Evolutionary conservation across 495 filamentous ascomycete species (phyloP).

Genomic region (Rostrohypoxylon terebratum): DNA sequence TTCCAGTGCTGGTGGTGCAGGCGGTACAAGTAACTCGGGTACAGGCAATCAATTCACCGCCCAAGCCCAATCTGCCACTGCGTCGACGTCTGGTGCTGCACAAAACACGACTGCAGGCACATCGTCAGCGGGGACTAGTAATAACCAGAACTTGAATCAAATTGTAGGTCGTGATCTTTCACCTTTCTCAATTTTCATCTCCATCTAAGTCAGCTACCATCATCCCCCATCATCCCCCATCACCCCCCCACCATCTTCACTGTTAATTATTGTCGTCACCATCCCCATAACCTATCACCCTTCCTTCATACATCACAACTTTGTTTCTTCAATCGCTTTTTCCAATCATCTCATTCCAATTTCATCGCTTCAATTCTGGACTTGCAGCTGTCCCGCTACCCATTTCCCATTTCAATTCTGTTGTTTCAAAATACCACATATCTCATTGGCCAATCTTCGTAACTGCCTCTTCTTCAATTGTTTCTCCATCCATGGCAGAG

Average conservation of each 20-base stretch:
- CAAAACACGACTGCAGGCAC: conserved; percentile 15
- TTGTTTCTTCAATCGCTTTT: too few relatives aligned
- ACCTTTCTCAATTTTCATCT: background rate
- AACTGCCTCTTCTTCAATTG: too few relatives aligned
- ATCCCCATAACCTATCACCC: background rate
- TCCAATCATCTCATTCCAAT: background rate
- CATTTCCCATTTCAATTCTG: too few relatives aligned
- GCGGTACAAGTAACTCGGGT: background rate
- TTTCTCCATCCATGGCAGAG: too few relatives aligned
- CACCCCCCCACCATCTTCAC: background rate
- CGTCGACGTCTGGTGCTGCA: conserved; percentile 40
- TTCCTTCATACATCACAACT: background rate
- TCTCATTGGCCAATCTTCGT: too few relatives aligned
- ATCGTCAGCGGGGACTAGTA: conserved; percentile 53
- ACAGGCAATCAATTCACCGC: conserved; percentile 37
- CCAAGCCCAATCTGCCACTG: conserved; percentile 36
- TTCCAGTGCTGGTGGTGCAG: conserved; percentile 40
- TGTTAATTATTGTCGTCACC: background rate
- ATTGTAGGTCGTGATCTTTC: conserved; percentile 72
- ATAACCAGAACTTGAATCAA: conserved; percentile 90
- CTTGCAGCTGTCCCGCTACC: background rate
- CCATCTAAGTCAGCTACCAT: background rate
- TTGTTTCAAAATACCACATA: too few relatives aligned
- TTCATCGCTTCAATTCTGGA: background rate
- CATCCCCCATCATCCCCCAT: background rate